Evolutionary conservation across 2,329 filamentous ascomycete species (phyloP), one percentile per base, ranked within the genome.

Genomic region (Chaetomium sp.): DNA sequence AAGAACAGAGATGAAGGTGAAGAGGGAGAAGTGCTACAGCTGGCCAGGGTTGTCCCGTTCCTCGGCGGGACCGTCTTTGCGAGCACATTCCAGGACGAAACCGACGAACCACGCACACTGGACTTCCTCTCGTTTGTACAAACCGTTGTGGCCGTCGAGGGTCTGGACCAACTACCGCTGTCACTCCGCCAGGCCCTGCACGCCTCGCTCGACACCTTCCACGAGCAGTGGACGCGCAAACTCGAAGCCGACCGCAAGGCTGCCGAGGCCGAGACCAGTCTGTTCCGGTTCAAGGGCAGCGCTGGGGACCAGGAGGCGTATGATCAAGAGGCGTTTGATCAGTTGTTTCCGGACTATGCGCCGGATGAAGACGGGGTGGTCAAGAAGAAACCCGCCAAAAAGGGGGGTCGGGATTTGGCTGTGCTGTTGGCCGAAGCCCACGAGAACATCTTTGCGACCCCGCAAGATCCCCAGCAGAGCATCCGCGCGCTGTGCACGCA

Each of bases 261-360:
- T 47, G 84, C 88, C 62, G 86, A 88, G 14, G 79, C 82, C 34
- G 88, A 87, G 59, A 83, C 81, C 5, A 91, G 88, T 59, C 71
- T 95, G 41, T 99, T 95, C 70, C 86, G 85, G 19, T 96, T 94
- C 72, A 83, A 84, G 60, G 92, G 91, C 36, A 86, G 84, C 41
- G 74, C 82, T 41, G 87, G 91, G 58, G 86, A 91, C 48, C 84
- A 89, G 61, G 87, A 95, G 54, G 86, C 88, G 63, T 76, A 81
- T 8, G 83, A 90, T 52, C 80, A 86, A 59, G 81, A 87, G 54
- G 88, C 94, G 60, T 86, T 96, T 61, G 79, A 85, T 19, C 80
- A 87, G 60, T 74, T 97, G 6, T 97, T 97, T 73, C 92, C 92
- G 1, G 82, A 80, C 5, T 95, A 84, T 60, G 84, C 88, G 11